Evolutionary conservation across 257 asterid species (phyloP), one percentile per base, ranked within the genome.

Genomic region (Lycium ferocissimum): DNA sequence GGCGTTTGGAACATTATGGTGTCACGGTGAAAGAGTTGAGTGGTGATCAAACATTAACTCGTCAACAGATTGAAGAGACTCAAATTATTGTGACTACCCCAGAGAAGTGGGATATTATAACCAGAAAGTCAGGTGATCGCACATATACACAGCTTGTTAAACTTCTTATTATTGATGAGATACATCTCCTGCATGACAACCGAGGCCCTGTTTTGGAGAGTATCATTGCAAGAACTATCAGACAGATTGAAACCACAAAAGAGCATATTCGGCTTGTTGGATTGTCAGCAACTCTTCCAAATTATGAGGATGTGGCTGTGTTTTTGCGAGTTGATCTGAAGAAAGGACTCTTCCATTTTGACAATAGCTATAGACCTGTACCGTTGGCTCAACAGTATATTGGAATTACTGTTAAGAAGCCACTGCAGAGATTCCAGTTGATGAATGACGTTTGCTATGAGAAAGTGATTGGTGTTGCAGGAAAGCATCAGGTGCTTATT

Each of bases 11-110:
- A 83, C 85, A 89, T 14, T 89, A 87, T 79, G 87, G 85, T 84
- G 89, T 89, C 84, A 76, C 66, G 78, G 92, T 89, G 81, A 87
- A 89, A 67, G 92, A 89, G 82, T 73, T 89, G 83, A 89, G 92
- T 37, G 92, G 92, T 35, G 92, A 89, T 82, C 92, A 89, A 40
- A 17, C 92, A 51, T 72, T 89, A 67, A 89, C 90, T 53, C 86
- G 90, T 17, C 92, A 89, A 67, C 92, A 89, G 88, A 89, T 89
- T 86, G 92, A 89, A 80, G 92, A 89, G 72, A 89, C 92, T 70
- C 92, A 89, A 82, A 89, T 89, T 45, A 89, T 89, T 33, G 92
- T 89, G 57, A 89, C 92, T 17, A 89, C 92, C 20, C 92, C 92
- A 2, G 92, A 89, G 87, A 89, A 89, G 57, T 89, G 92, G 92